Conservation (phyloP, 2,329 filamentous ascomycete genomes). For the Penicillium sp. region DNA sequence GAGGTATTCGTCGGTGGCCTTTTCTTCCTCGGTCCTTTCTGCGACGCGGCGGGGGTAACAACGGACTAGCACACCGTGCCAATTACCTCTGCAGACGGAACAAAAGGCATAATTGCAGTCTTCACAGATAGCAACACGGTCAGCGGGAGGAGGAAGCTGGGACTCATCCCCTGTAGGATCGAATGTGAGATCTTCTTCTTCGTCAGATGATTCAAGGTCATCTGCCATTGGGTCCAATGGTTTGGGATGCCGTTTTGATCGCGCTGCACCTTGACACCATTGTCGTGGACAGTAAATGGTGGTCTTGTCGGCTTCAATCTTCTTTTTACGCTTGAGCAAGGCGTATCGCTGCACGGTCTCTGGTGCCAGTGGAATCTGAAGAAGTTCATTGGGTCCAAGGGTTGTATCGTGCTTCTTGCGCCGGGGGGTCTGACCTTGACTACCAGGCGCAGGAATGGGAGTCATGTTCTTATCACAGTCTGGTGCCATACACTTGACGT, state of each 20-base stretch:
- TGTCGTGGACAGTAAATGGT: slow-evolving; percentile 89
- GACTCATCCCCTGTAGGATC: slow-evolving; percentile 49
- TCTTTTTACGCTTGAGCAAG: slow-evolving; percentile 85
- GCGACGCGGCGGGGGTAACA: slow-evolving; percentile 63
- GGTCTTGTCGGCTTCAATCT: slow-evolving; percentile 85
- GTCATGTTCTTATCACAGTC: slow-evolving; percentile 69
- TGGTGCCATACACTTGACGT: slow-evolving; percentile 77
- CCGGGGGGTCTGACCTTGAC: slow-evolving; percentile 37
- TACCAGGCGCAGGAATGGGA: slow-evolving; percentile 14
- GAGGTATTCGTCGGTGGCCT: slow-evolving; percentile 83
- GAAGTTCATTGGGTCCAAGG: slow-evolving; percentile 79
- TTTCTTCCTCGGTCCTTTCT: slow-evolving; percentile 80
- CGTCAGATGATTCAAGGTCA: slow-evolving; percentile 51
- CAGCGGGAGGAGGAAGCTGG: slow-evolving; percentile 52
- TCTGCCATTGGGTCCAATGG: slow-evolving; percentile 65
- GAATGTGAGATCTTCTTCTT: slow-evolving; percentile 47
- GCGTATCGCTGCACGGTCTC: slow-evolving; percentile 83
- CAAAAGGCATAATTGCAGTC: slow-evolving; percentile 92
- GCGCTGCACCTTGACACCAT: slow-evolving; percentile 90
- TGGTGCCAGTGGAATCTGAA: slow-evolving; percentile 71
- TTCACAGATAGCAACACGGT: slow-evolving; percentile 80
- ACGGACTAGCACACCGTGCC: slow-evolving; percentile 88
- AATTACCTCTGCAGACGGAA: slow-evolving; percentile 70
- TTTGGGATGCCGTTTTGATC: slow-evolving; percentile 71
- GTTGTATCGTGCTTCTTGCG: slow-evolving; percentile 64